Evolutionary conservation across 768 basidiomycete genomes (phyloP).

Genomic region (Guyanaporus albipodus): DNA sequence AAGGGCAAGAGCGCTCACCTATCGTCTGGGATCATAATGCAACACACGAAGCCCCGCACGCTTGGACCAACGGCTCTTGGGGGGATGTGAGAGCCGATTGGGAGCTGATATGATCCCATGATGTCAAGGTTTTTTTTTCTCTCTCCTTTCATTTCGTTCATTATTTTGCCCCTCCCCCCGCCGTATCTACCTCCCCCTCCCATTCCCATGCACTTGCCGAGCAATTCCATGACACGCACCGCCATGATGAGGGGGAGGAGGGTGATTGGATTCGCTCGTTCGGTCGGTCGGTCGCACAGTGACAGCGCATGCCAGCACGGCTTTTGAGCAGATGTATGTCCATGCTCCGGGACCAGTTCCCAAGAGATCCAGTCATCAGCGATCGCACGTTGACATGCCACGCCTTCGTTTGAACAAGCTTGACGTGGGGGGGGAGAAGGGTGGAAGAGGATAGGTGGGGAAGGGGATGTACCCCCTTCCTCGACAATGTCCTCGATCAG

Average conservation of each 20-base stretch:
- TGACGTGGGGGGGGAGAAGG: too few relatives aligned
- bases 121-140: constrained; percentile 21
- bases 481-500: constrained; percentile 24
- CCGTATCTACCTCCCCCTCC: constrained; percentile 12
- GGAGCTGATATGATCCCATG: constrained; percentile 67
- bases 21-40: constrained; percentile 57
- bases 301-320: constrained; percentile 9
- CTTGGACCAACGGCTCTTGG: constrained; percentile 94
- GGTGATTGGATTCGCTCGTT: too few relatives aligned
- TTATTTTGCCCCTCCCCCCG: too few relatives aligned
- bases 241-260: too few relatives aligned
- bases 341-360: constrained; percentile 3
- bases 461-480: constrained; percentile 13
- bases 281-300: background rate
- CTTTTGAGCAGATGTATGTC: constrained; percentile 4
- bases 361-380: constrained; percentile 4
- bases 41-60: constrained; percentile 97
- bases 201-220: constrained; percentile 22
- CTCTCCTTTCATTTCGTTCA: too few relatives aligned
- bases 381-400: too few relatives aligned
- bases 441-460: too few relatives aligned
- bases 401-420: too few relatives aligned
- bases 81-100: constrained; percentile 72
- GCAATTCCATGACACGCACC: constrained; percentile 10
- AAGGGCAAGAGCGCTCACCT: too few relatives aligned